These are phyloP conservation scores for Sanghuangporus sanghuang DNA, from an alignment of 1,284 basidiomycete genomes.

Conservation along the genomic window DNA sequence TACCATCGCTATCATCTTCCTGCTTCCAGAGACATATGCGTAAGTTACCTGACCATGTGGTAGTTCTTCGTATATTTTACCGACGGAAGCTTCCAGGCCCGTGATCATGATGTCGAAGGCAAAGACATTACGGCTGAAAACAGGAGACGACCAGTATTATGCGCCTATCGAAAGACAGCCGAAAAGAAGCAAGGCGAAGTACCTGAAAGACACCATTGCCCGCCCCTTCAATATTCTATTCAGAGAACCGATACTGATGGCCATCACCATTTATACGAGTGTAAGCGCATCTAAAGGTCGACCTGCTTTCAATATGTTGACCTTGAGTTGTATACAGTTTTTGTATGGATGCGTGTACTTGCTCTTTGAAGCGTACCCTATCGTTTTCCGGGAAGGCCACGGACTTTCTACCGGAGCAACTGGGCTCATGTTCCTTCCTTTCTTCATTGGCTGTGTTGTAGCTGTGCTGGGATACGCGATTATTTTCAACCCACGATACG, in stretches of 20 bases:
- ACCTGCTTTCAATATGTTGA: background rate
- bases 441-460: constrained; percentile 47
- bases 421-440: constrained; percentile 49
- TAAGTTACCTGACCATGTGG: constrained; percentile 20
- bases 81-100: constrained; percentile 24
- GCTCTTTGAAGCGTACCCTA: constrained; percentile 48
- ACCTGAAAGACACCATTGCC: constrained; percentile 29
- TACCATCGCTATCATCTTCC: constrained; percentile 34
- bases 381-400: constrained; percentile 50
- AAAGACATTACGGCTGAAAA: constrained; percentile 32
- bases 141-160: constrained; percentile 53
- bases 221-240: constrained; percentile 38
- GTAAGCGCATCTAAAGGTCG: constrained; percentile 23
- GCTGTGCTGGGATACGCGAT: constrained; percentile 41
- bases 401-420: constrained; percentile 44
- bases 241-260: constrained; percentile 41
- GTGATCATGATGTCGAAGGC: constrained; percentile 39
- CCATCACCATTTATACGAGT: constrained; percentile 42
- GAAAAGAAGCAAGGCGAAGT: constrained; percentile 28
- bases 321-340: constrained; percentile 24
- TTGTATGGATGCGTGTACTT: constrained; percentile 41
- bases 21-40: constrained; percentile 41
- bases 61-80: background rate
- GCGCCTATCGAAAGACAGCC: constrained; percentile 31
- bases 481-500: constrained; percentile 53